phyloP scores from a whole-genome alignment of 1,284 basidiomycete species.

The Schizophyllum amplum region DNA sequence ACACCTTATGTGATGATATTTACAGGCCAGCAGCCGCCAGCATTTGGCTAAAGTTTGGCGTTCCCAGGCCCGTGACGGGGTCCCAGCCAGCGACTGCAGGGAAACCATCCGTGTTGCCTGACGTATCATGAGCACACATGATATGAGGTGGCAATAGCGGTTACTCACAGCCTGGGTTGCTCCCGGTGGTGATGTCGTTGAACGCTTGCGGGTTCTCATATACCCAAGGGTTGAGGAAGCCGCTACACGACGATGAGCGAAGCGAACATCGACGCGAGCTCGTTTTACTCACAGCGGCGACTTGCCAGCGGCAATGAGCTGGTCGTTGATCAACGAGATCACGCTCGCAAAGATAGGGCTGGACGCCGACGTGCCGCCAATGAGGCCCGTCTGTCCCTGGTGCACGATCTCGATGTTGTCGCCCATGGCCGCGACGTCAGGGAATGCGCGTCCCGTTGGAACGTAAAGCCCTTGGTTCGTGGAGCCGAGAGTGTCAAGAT shows the following conservation, averaged over 20 bases:
- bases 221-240: constrained; percentile 55
- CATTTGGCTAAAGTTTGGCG: constrained; percentile 7
- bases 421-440: constrained; percentile 5
- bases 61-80: constrained; percentile 13
- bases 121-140: not conserved
- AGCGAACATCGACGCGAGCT: not conserved
- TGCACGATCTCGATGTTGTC: constrained; percentile 1
- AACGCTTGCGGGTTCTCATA: constrained; percentile 29
- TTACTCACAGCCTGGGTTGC: not conserved
- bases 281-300: not conserved
- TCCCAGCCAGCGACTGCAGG: constrained; percentile 8
- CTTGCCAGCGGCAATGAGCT: constrained; percentile 30
- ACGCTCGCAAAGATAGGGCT: constrained; percentile 40
- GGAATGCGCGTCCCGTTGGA: constrained; percentile 21
- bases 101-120: constrained; percentile 7
- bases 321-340: constrained; percentile 56
- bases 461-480: constrained; percentile 55
- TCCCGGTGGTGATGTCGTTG: constrained; percentile 44
- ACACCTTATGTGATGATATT: no score
- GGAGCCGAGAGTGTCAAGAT: constrained; percentile 34
- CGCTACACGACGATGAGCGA: constrained; percentile 28
- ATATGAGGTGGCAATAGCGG: no score
- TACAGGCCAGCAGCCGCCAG: not conserved
- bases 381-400: not conserved
- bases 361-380: constrained; percentile 46